Conservation (phyloP, 345 rosid genomes). For the Dovyalis caffra region DNA sequence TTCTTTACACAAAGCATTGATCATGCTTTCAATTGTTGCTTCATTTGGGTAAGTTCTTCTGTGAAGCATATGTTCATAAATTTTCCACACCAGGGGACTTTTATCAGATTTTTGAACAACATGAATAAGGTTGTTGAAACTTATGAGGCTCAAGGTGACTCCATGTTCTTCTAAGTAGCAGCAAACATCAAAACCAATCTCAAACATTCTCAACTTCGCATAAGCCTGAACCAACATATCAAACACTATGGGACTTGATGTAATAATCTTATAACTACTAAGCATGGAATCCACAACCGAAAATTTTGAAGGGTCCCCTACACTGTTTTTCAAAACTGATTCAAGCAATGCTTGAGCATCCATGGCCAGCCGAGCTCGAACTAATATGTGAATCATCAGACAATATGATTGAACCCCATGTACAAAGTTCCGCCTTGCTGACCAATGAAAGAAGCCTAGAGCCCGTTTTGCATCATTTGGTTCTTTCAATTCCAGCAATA, state of each 20-base stretch:
- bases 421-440: constrained; percentile 42
- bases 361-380: constrained; percentile 43
- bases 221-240: constrained; percentile 65
- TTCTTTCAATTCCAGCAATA: constrained; percentile 60
- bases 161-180: constrained; percentile 46
- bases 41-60: constrained; percentile 55
- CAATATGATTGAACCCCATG: constrained; percentile 55
- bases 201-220: constrained; percentile 58
- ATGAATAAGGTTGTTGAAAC: constrained; percentile 57
- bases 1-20: constrained; percentile 65
- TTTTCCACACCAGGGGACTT: constrained; percentile 53
- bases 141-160: constrained; percentile 48
- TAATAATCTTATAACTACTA: constrained; percentile 33
- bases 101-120: constrained; percentile 53
- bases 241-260: constrained; percentile 55
- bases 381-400: constrained; percentile 54
- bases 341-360: constrained; percentile 70
- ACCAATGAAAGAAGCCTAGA: constrained; percentile 77
- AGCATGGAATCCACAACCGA: constrained; percentile 51
- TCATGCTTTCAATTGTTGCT: constrained; percentile 44
- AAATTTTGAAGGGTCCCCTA: constrained; percentile 20
- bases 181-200: constrained; percentile 60
- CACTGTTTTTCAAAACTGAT: constrained; percentile 42
- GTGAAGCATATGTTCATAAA: constrained; percentile 59
- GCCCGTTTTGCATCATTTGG: constrained; percentile 65